These are phyloP conservation scores for Vitis labrusca DNA, from an alignment of 164 flowering plant genomes.

Conservation along the genomic window DNA sequence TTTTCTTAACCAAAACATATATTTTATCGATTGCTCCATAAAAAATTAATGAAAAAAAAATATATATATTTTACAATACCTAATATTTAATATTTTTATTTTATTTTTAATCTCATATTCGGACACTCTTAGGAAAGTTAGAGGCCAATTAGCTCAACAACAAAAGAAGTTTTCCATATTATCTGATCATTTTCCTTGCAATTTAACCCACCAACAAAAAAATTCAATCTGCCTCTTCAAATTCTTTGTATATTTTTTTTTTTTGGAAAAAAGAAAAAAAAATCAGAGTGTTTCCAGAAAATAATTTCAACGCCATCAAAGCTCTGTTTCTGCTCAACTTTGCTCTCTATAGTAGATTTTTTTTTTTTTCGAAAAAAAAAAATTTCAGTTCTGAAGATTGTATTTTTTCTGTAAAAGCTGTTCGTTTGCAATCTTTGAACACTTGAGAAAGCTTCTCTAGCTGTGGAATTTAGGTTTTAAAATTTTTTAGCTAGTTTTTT, in stretches of 20 bases:
- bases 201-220: conserved; percentile 2
- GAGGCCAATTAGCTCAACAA: conserved; percentile 22
- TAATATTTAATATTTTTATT: not conserved
- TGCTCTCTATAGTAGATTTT: not conserved
- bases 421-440: not conserved
- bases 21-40: conserved; percentile 18
- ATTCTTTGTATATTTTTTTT: not conserved
- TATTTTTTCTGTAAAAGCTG: conserved; percentile 4
- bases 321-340: conserved; percentile 19
- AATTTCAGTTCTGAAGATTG: no score
- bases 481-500: not conserved
- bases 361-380: no score
- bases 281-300: no score
- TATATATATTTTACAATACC: not conserved
- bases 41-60: not conserved
- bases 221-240: not conserved
- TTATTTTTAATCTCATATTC: conserved; percentile 23
- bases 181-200: conserved; percentile 13
- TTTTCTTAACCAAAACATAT: conserved; percentile 55
- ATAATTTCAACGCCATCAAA: not conserved
- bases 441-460: conserved; percentile 2
- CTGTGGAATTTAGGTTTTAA: not conserved
- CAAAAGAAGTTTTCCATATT: conserved; percentile 11
- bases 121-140: conserved; percentile 27
- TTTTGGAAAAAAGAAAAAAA: not conserved